Conservation (phyloP, 352 stramenopile species). For the Paralagenidium karlingii region DNA sequence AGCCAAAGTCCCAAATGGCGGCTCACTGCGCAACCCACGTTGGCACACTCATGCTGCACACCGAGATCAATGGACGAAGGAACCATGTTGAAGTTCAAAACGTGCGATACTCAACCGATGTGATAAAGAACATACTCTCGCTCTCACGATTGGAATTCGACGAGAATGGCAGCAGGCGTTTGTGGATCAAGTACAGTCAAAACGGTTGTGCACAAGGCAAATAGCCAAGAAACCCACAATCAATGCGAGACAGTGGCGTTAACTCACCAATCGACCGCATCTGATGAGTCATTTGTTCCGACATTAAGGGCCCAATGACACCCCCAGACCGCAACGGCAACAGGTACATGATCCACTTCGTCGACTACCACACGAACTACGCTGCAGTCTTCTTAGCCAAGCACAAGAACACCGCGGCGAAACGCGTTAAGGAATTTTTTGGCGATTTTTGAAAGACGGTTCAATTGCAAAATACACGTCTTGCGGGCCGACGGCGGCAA, state of each 20-base stretch:
- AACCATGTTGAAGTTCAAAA: neutral
- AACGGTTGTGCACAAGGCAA: neutral
- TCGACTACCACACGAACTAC: neutral
- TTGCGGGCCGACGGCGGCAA: slow-evolving; percentile 4
- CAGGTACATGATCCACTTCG: neutral
- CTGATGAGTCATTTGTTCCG: neutral
- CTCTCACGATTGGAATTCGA: neutral
- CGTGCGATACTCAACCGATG: neutral
- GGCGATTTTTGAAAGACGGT: neutral
- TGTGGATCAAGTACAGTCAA: neutral
- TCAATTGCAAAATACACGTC: neutral
- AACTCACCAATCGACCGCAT: slow-evolving; percentile 4
- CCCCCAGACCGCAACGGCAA: neutral
- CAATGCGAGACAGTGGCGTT: neutral
- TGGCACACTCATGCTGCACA: neutral
- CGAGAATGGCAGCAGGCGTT: neutral
- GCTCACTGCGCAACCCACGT: neutral
- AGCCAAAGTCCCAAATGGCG: neutral
- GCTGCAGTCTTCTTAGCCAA: neutral
- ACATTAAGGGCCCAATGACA: neutral
- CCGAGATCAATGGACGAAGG: neutral
- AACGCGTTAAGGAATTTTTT: neutral
- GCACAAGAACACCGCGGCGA: neutral
- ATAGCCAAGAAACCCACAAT: neutral
- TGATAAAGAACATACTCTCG: neutral